Evolutionary conservation across 805 yeast species (phyloP), one percentile per base, ranked within the genome.

Genomic region (Lipomyces lipofer): DNA sequence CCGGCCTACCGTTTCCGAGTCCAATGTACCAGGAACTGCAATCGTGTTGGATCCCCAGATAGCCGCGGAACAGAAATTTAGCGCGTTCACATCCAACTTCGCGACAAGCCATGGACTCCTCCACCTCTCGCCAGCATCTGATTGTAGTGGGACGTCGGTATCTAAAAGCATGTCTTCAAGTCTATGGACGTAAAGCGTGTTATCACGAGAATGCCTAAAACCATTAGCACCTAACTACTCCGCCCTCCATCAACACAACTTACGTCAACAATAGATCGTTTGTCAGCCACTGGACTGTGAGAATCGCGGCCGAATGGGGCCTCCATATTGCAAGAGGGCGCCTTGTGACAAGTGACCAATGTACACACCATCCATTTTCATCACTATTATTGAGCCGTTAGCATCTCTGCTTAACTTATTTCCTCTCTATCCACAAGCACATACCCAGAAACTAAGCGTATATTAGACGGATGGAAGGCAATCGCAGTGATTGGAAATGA

Each of bases 41-140:
- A 84, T 65, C 24, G 81, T 52, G 12, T 59, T 60, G 13, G 70
- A 65, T 1, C 66, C 65, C 6, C 46, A 51, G 15, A 77, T 67
- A 4, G 76, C 83, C n/a, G 84, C 81, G 51, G 83, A 81, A 61
- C 89, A 79, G 67, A 84, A 88, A 63, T 86, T 88, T 59, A 88
- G 71, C 3, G 88, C 75, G 67, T 88, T 88, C 40, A 86, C 85
- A 4, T 90, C 90, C 60, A 85, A 73, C 15, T 78, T 75, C 56
- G 47, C 52, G 13, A 56, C 57, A 2, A 49, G 40, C 60, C 60
- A 56, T 12, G 75, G 75, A 27, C 50, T 51, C 21, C 63, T 59
- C 63, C 67, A 69, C 9, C 27, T 30, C 4, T 15, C 40, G 35
- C 47, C 29, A 47, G 48, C 49, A 35, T 64, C 54, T 5, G 28